Percentiles rank a stretch among this genome's conserved stretches.
Evolutionary conservation across 164 flowering plant genomes (phyloP).

Genomic region (Vitis labrusca): DNA sequence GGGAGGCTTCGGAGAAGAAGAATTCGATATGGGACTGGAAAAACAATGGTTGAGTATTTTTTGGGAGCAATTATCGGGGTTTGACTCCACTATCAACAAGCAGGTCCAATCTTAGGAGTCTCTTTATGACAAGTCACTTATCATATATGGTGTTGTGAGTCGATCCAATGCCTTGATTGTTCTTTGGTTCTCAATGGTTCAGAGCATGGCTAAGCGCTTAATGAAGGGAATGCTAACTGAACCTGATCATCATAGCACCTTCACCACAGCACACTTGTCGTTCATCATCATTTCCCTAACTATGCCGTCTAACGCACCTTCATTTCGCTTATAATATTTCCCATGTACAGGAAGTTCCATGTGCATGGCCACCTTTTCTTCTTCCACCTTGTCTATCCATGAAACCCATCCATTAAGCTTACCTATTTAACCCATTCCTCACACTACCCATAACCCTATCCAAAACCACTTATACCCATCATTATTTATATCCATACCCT

Average conservation of each 20-base stretch:
- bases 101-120: constrained; percentile 93
- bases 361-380: too few species aligned
- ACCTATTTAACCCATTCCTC: too few species aligned
- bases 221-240: constrained; percentile 88
- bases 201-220: constrained; percentile 69
- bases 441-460: too few species aligned
- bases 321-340: too few species aligned
- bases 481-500: too few species aligned
- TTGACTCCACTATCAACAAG: constrained; percentile 80
- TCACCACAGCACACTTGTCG: too few species aligned
- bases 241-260: constrained; percentile 25
- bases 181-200: constrained; percentile 77
- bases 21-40: constrained; percentile 22
- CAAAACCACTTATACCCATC: too few species aligned
- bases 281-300: too few species aligned
- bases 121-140: constrained; percentile 86
- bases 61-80: constrained; percentile 87
- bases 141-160: constrained; percentile 89
- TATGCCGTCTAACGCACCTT: too few species aligned
- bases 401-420: too few species aligned
- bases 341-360: too few species aligned
- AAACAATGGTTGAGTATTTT: constrained; percentile 90
- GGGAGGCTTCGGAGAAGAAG: constrained; percentile 22
- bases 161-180: constrained; percentile 87
- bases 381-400: too few species aligned